phyloP scores from a whole-genome alignment of 1,284 basidiomycete genomes.

The Chalciporus sp. region DNA sequence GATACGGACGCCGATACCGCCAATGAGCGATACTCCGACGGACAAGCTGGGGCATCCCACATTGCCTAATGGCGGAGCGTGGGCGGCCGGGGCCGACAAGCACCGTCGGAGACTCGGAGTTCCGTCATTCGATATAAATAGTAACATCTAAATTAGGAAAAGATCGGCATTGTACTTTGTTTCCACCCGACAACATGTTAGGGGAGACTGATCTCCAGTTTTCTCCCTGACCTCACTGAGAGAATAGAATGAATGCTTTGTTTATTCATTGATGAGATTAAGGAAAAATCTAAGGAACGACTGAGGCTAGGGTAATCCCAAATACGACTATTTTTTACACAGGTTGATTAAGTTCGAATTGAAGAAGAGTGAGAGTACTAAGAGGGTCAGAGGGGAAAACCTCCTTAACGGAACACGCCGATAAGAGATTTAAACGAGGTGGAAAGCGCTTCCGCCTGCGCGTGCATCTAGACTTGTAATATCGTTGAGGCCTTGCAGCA shows the following conservation, averaged over 20 bases:
- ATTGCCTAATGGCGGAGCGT: too few relatives aligned
- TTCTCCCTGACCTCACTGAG: too few relatives aligned
- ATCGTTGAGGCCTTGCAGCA: slow-evolving; percentile 52
- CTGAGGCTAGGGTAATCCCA: slow-evolving; percentile 7
- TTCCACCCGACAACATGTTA: too few relatives aligned
- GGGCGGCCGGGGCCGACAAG: too few relatives aligned
- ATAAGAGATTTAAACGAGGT: slow-evolving; percentile 41
- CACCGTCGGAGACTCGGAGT: background rate
- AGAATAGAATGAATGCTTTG: slow-evolving; percentile 2
- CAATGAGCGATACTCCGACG: slow-evolving; percentile 8
- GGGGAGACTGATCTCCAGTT: too few relatives aligned
- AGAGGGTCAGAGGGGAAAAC: background rate
- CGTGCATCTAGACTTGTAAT: slow-evolving; percentile 58
- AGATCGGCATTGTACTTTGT: background rate
- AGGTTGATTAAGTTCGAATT: slow-evolving; percentile 9
- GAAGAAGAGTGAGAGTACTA: background rate
- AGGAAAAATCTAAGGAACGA: slow-evolving; percentile 28
- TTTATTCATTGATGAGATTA: slow-evolving; percentile 22
- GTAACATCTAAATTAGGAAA: background rate
- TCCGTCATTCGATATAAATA: background rate
- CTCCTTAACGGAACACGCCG: too few relatives aligned
- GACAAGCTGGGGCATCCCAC: too few relatives aligned
- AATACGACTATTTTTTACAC: slow-evolving; percentile 28
- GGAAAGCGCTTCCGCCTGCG: slow-evolving; percentile 63
- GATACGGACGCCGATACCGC: background rate